Base-by-base conservation (phyloP, 129 eudicot species). In the Saussurea involucrata region DNA sequence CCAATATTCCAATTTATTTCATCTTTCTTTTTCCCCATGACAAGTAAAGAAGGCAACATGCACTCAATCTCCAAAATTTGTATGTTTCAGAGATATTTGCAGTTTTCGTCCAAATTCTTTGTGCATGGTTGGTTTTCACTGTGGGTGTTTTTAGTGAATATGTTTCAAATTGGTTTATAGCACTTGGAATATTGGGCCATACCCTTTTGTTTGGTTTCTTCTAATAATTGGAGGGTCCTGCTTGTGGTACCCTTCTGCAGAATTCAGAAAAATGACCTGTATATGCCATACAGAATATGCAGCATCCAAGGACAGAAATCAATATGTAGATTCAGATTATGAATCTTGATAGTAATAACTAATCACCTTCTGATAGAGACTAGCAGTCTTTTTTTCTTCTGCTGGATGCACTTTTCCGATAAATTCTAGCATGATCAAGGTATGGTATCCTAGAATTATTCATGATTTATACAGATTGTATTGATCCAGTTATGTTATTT, bases 31-130 rank as follows among this genome's bases (percentile, higher is more conserved):
- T 11, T 29, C 25, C 42, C 24, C 70, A 29, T 66, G 70, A 27
- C 25, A 68, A 68, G 11, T 68, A 68, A 68, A 68, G 72, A 68
- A 68, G 34, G 72, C 72, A 68, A 68, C 55, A 34, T 18, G 72
- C 72, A 68, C 72, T 68, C 8, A 33, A 33, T 21, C 72, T 68
- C 53, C 49, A 68, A 34, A 68, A 68, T 20, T 22, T 68, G n/a
- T 10, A 68, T 34, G 27, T 68, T 32, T 34, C 1, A 34, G 53
- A 67, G 53, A 67, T 32, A 17, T 67, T 17, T 67, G 49, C 72
- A 36, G 72, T 67, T 31, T 67, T 32, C 12, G 72, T 67, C 72
- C 72, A 67, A 32, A 67, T 53, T 53, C 61, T 17, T 53, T 67
- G 49, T 36, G 72, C 7, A 29, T 67, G 46, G 15, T n/a, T 18